Percentiles rank a stretch among this genome's conserved stretches.
These are phyloP conservation scores for Ophiobolus disseminans DNA, from an alignment of 2,329 filamentous ascomycete genomes.

Conservation along the genomic window DNA sequence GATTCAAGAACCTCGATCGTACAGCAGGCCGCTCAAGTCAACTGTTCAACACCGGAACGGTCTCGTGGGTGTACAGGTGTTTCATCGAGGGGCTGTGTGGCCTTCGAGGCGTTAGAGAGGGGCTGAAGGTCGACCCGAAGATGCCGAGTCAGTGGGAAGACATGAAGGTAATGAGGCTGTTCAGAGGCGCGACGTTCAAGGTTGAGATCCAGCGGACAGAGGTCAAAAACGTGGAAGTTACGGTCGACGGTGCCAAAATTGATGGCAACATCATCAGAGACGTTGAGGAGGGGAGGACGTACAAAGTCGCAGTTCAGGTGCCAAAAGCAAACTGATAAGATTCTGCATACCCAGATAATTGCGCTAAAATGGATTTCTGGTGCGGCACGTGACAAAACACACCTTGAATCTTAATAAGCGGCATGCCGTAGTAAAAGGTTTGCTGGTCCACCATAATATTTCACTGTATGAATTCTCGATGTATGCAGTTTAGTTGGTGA, in stretches of 20 bases:
- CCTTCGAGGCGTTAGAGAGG: slow-evolving; percentile 58
- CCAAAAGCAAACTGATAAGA: slow-evolving; percentile 24
- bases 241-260: slow-evolving; percentile 49
- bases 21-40: slow-evolving; percentile 65
- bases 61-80: slow-evolving; percentile 64
- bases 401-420: too few species aligned
- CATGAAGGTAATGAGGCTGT: slow-evolving; percentile 57
- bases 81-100: slow-evolving; percentile 65
- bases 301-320: slow-evolving; percentile 53
- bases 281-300: slow-evolving; percentile 55
- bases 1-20: slow-evolving; percentile 27
- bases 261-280: slow-evolving; percentile 52
- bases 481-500: too few species aligned
- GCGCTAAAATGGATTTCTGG: not conserved
- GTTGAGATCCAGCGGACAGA: slow-evolving; percentile 54
- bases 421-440: too few species aligned
- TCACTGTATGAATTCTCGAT: too few species aligned
- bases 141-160: slow-evolving; percentile 59
- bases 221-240: slow-evolving; percentile 53
- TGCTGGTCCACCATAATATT: too few species aligned
- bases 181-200: slow-evolving; percentile 60
- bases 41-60: slow-evolving; percentile 66
- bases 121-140: slow-evolving; percentile 58
- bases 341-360: not conserved
- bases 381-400: too few species aligned